These are phyloP conservation scores for Aspergillus ochraceoroseus DNA, from an alignment of 2,329 filamentous ascomycete species.

Conservation along the genomic window DNA sequence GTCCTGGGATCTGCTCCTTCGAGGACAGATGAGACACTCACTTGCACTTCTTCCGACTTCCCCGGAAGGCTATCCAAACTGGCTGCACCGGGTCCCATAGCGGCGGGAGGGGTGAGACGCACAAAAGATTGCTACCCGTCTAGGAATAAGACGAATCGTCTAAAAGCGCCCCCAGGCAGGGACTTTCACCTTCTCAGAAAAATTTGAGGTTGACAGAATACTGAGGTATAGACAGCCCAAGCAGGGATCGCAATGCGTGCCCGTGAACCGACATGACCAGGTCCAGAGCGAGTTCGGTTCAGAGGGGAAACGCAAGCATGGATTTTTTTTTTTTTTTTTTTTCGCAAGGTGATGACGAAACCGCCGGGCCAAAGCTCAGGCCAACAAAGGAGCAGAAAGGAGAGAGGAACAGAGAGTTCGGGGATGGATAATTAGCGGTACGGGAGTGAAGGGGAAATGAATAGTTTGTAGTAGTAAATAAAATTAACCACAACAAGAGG, in stretches of 20 bases:
- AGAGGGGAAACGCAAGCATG: conserved; percentile 10
- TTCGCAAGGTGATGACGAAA: conserved; percentile 7
- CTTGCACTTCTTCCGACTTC: conserved; percentile 16
- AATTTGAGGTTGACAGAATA: conserved; percentile 15
- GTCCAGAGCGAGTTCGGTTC: conserved; percentile 10
- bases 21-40: conserved; percentile 9
- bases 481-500: neutral
- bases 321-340: too few relatives aligned
- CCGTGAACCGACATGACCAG: conserved; percentile 32
- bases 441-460: too few relatives aligned
- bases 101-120: conserved; percentile 4
- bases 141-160: too few relatives aligned
- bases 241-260: conserved; percentile 25
- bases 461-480: too few relatives aligned
- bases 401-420: neutral
- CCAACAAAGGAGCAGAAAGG: conserved; percentile 3
- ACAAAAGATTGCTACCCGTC: conserved; percentile 3
- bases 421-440: too few relatives aligned
- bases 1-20: conserved; percentile 16
- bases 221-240: conserved; percentile 23
- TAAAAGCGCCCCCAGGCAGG: conserved; percentile 2
- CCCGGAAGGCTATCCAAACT: conserved; percentile 6
- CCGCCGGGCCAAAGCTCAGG: conserved; percentile 9
- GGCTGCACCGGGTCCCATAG: conserved; percentile 8
- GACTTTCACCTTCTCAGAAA: conserved; percentile 6